phyloP scores from a whole-genome alignment of 768 basidiomycete genomes.

The Kwoniella shandongensis region DNA sequence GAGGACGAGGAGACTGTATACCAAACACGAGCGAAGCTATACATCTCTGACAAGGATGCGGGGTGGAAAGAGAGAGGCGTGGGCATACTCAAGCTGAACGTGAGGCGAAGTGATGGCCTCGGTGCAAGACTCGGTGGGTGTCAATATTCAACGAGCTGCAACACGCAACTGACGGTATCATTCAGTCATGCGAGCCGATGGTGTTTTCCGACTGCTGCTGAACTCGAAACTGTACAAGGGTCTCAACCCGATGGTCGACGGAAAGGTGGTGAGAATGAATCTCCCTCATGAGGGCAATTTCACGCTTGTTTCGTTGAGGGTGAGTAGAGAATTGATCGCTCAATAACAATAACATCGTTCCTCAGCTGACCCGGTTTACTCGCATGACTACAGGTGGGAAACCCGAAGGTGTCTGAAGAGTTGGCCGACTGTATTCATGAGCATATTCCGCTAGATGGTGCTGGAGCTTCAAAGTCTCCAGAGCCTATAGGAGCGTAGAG shows the following conservation, averaged over 20 bases:
- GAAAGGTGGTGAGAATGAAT: conserved; percentile 46
- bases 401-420: conserved; percentile 36
- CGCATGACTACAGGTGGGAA: conserved; percentile 3
- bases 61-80: conserved; percentile 55
- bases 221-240: conserved; percentile 54
- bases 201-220: conserved; percentile 54
- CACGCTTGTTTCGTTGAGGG: conserved; percentile 43
- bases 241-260: conserved; percentile 47
- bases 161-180: neutral
- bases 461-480: neutral
- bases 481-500: no score
- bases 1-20: conserved; percentile 54
- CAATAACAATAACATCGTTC: neutral
- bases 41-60: conserved; percentile 50
- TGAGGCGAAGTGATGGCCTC: conserved; percentile 37
- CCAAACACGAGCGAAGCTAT: conserved; percentile 53
- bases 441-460: conserved; percentile 27
- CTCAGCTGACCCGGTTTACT: neutral
- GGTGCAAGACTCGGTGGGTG: conserved; percentile 53
- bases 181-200: conserved; percentile 56
- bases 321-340: no score
- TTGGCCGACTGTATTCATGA: conserved; percentile 31
- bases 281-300: conserved; percentile 41
- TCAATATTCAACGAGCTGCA: no score
- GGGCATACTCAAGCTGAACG: conserved; percentile 52